Base-by-base conservation (phyloP, 192 early-diverging fungal species). In the Phycomyces nitens region DNA sequence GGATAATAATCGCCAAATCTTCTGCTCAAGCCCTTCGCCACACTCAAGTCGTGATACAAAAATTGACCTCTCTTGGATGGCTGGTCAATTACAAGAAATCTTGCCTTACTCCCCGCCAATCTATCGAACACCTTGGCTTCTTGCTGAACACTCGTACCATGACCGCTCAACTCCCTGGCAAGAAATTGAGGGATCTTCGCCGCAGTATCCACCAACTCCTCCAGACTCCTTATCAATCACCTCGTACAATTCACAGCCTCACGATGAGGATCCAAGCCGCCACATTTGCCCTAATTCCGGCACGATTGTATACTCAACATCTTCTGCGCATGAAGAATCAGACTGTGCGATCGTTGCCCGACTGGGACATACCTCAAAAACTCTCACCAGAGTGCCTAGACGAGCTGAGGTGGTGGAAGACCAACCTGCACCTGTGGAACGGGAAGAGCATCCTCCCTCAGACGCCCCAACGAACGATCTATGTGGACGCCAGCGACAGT, bases 61-160 rank as follows among this genome's bases (percentile, higher is more conserved):
- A 60, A 60, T 22, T 76, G 14, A 24, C 22, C 14, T 15, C 14
- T 0, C 60, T 72, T 0, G 66, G 74, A 0, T 76, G 67, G 29
- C 18, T 69, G 2, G 47, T 76, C 53, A 73, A 73, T 34, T 1
- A 23, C 40, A 42, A 55, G 43, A 75, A 71, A 52, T 71, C 74
- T 2, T 24, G 20, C 0, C 21, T 68, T 20, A 55, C 14, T 2
- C 69, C n/a, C n/a, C n/a, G n/a, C n/a, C n/a, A n/a, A n/a, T n/a
- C n/a, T n/a, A n/a, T n/a, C n/a, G n/a, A n/a, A 68, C 69, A 76
- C 23, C 52, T 77, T 15, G 75, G 67, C 9, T 69, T 69, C 42
- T 20, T 2, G 0, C 24, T 72, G 64, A 22, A 77, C 49, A 72
- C 66, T 5, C 10, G 34, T 0, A 38, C 65, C 2, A 77, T 72